Percentiles rank a stretch among this genome's conserved stretches.
phyloP scores from a whole-genome alignment of 75 land plant species.

The Chamaecyparis obtusa region DNA sequence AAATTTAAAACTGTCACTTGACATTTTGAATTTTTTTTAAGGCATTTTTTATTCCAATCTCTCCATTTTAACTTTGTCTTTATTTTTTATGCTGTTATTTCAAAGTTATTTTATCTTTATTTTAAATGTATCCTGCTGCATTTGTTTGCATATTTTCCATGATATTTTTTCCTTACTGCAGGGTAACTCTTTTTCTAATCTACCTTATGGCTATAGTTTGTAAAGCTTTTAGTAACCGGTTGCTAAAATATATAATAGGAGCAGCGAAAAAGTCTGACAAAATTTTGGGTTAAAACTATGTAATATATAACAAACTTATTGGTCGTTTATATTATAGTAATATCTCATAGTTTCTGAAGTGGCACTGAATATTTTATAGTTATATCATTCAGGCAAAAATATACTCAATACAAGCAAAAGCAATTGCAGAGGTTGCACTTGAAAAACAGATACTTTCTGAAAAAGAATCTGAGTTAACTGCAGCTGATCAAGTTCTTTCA shows the following conservation, averaged over 20 bases:
- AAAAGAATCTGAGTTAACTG: slow-evolving; percentile 10
- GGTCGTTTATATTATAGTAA: not conserved
- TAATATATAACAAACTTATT: not conserved
- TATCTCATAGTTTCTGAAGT: not conserved
- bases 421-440: not conserved
- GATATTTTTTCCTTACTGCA: not conserved
- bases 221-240: not conserved
- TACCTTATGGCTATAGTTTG: not conserved
- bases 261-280: not conserved
- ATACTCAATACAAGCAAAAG: slow-evolving; percentile 9
- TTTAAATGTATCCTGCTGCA: not conserved
- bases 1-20: not conserved
- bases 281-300: not conserved
- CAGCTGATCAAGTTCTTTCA: slow-evolving; percentile 12
- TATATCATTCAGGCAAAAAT: not conserved
- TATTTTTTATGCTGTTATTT: not conserved
- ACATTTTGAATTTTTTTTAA: not conserved
- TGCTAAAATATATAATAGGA: not conserved
- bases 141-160: slow-evolving; percentile 1
- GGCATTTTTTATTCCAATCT: not conserved
- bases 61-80: not conserved
- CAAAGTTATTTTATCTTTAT: not conserved
- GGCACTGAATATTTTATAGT: not conserved
- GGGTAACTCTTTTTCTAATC: not conserved
- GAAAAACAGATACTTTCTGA: slow-evolving; percentile 7